Evolutionary conservation across 2,329 filamentous ascomycete species (phyloP).

Genomic region (Neocucurbitaria cava): DNA sequence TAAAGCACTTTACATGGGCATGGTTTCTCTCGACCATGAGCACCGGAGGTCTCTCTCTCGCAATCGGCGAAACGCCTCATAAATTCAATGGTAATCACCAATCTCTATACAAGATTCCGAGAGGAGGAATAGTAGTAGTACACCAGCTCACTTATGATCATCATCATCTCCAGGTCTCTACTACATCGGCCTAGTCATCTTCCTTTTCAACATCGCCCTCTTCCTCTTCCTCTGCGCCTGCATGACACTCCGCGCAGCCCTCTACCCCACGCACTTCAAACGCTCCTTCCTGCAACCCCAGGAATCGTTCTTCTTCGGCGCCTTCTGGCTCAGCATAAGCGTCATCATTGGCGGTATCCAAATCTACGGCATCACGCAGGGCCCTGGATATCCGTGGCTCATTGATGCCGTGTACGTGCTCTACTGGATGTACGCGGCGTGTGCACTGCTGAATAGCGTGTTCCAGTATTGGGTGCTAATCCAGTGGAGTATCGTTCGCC

Average conservation of each 20-base stretch:
- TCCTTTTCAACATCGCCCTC: constrained; percentile 56
- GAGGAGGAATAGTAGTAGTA: no score
- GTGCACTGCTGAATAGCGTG: constrained; percentile 43
- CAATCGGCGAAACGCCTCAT: constrained; percentile 52
- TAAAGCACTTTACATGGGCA: constrained; percentile 54
- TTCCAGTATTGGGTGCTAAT: constrained; percentile 69
- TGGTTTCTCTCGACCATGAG: constrained; percentile 56
- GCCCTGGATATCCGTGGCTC: constrained; percentile 47
- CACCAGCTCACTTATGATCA: not conserved
- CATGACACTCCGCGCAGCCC: constrained; percentile 49
- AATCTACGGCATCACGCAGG: constrained; percentile 35
- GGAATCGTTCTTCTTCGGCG: constrained; percentile 57
- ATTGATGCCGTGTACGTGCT: constrained; percentile 40
- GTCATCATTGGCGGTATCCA: constrained; percentile 50
- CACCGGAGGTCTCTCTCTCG: constrained; percentile 54
- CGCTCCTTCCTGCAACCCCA: constrained; percentile 54
- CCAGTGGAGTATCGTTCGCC: constrained; percentile 58
- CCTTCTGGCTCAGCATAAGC: constrained; percentile 46
- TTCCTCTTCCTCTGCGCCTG: constrained; percentile 44
- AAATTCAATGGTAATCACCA: constrained; percentile 46
- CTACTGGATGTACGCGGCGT: constrained; percentile 52
- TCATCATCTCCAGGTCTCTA: constrained; percentile 49
- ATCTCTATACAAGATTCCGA: no score
- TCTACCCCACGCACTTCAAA: constrained; percentile 50
- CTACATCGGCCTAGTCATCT: constrained; percentile 58